Evolutionary conservation across 352 stramenopile genomes (phyloP).

Genomic region (Phytophthora pluvialis): DNA sequence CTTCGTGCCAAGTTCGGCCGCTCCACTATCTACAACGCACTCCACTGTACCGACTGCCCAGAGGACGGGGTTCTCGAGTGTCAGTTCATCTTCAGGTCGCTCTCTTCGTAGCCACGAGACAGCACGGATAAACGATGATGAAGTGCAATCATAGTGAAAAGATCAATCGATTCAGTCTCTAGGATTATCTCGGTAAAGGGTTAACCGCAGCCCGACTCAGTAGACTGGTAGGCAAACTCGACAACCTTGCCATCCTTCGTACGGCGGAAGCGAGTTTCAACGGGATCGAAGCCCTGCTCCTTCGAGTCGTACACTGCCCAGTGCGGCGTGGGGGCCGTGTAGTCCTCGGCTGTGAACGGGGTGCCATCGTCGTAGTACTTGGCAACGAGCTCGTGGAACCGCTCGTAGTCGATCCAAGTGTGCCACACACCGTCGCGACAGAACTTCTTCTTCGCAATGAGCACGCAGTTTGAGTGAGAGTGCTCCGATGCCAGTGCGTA

Average conservation of each 20-base stretch:
- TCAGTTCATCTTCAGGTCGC: slow-evolving; percentile 87
- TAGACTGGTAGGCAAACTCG: slow-evolving; percentile 85
- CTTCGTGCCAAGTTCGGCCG: slow-evolving; percentile 91
- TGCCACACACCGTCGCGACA: slow-evolving; percentile 93
- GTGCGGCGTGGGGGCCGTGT: slow-evolving; percentile 93
- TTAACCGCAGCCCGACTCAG: slow-evolving; percentile 86
- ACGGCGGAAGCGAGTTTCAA: slow-evolving; percentile 91
- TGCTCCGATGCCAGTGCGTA: slow-evolving; percentile 97
- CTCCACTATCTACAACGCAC: slow-evolving; percentile 85
- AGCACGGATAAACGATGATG: slow-evolving; percentile 7
- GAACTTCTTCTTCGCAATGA: slow-evolving; percentile 94
- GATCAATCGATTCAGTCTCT: slow-evolving; percentile 24
- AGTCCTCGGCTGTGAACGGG: slow-evolving; percentile 94
- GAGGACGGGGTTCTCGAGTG: slow-evolving; percentile 92
- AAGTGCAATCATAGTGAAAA: slow-evolving; percentile 1
- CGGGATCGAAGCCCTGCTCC: slow-evolving; percentile 97
- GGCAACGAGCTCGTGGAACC: slow-evolving; percentile 92
- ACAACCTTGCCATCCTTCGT: slow-evolving; percentile 89
- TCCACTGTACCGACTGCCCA: slow-evolving; percentile 93
- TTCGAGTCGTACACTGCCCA: slow-evolving; percentile 96
- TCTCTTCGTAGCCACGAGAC: slow-evolving; percentile 30
- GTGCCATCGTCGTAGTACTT: slow-evolving; percentile 85
- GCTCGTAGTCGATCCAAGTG: slow-evolving; percentile 99
- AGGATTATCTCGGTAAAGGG: neutral
- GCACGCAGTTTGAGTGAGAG: slow-evolving; percentile 96